Conservation (phyloP, 176 grass and related monocot genomes). For the Lolium rigidum region DNA sequence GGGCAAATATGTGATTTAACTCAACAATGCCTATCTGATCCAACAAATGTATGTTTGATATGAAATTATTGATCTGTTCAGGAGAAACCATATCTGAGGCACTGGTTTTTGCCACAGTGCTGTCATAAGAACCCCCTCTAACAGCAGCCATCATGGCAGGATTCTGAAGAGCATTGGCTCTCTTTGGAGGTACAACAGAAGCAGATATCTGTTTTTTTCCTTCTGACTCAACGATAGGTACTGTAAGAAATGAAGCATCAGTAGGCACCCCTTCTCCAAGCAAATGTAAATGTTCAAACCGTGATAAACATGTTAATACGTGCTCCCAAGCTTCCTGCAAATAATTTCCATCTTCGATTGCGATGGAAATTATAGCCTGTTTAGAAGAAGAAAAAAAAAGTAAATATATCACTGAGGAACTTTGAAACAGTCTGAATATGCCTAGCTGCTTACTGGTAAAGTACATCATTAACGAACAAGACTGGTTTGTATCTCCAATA, state of each 20-base stretch:
- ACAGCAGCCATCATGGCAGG: constrained; percentile 89
- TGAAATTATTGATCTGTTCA: constrained; percentile 94
- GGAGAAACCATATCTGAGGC: constrained; percentile 73
- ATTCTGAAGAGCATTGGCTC: constrained; percentile 91
- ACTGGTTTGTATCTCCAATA: not conserved
- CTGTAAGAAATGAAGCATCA: constrained; percentile 93
- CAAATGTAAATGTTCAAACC: constrained; percentile 96
- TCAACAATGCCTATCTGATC: constrained; percentile 98
- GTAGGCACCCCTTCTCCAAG: constrained; percentile 92
- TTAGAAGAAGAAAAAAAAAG: constrained; percentile 25
- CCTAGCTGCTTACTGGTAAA: not conserved
- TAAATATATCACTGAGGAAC: constrained; percentile 41
- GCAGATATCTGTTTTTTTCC: constrained; percentile 69
- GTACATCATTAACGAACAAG: constrained; percentile 14
- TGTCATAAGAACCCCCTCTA: constrained; percentile 96
- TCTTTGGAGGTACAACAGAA: constrained; percentile 59
- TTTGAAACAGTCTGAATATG: constrained; percentile 29
- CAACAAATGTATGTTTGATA: constrained; percentile 91
- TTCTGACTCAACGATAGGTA: constrained; percentile 61
- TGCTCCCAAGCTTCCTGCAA: constrained; percentile 98
- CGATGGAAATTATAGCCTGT: constrained; percentile 99
- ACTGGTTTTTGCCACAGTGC: constrained; percentile 66
- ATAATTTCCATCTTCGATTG: constrained; percentile 92
- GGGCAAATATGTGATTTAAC: constrained; percentile 97
- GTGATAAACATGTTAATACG: constrained; percentile 90